A percentile compares a stretch with the other conserved stretches of the same genome.
phyloP scores from a whole-genome alignment of 2,329 filamentous ascomycete species.

The Pestalotiopsis sp. region DNA sequence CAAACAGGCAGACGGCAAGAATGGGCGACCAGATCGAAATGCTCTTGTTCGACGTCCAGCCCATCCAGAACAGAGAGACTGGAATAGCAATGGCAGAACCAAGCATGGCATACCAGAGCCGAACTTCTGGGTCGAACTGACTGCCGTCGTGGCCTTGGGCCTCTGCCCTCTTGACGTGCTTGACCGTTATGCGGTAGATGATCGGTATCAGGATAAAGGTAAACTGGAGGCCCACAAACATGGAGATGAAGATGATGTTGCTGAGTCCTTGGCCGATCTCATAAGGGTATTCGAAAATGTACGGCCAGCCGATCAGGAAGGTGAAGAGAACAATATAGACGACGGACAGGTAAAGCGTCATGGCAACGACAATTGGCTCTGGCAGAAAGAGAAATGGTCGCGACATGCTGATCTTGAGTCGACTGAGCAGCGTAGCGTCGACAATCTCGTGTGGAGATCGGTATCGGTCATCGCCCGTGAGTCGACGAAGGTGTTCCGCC shows the following conservation, averaged over 20 bases:
- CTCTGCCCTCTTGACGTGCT: slow-evolving; percentile 32
- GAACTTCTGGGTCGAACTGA: slow-evolving; percentile 37
- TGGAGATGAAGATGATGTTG: slow-evolving; percentile 46
- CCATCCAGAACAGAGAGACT: slow-evolving; percentile 52
- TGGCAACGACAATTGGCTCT: slow-evolving; percentile 42
- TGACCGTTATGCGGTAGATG: slow-evolving; percentile 33
- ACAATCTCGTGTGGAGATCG: slow-evolving; percentile 66
- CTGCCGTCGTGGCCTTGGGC: slow-evolving; percentile 41
- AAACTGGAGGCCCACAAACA: slow-evolving; percentile 43
- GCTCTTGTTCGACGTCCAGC: slow-evolving; percentile 44
- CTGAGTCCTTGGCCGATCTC: slow-evolving; percentile 42
- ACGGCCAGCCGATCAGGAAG: slow-evolving; percentile 53
- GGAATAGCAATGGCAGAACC: slow-evolving; percentile 44
- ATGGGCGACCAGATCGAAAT: slow-evolving; percentile 50
- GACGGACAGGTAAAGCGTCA: slow-evolving; percentile 53
- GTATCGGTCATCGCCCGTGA: slow-evolving; percentile 65
- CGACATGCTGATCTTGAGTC: slow-evolving; percentile 46
- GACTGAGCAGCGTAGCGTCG: slow-evolving; percentile 52
- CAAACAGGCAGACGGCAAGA: slow-evolving; percentile 44
- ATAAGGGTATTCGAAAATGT: slow-evolving; percentile 49
- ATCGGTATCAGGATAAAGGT: slow-evolving; percentile 36
- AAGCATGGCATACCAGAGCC: slow-evolving; percentile 46
- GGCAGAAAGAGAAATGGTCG: slow-evolving; percentile 42
- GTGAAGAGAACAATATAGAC: slow-evolving; percentile 58
- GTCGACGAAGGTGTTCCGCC: slow-evolving; percentile 58